phyloP scores from a whole-genome alignment of 2,329 filamentous ascomycete genomes.

The Byssochlamys sp. region DNA sequence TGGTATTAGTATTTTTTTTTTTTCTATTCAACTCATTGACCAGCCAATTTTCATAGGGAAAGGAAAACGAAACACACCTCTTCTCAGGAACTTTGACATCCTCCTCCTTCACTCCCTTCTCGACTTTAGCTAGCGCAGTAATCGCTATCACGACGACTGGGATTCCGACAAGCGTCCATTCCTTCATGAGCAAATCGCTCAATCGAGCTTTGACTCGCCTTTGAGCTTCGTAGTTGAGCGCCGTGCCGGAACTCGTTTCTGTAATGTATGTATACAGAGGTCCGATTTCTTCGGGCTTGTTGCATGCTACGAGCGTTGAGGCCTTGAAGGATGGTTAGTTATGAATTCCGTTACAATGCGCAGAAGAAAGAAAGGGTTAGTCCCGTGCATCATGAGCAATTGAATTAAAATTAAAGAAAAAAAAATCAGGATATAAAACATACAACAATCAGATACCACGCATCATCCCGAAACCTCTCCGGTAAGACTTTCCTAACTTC shows the following conservation, averaged over 20 bases:
- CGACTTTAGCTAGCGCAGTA: constrained; percentile 18
- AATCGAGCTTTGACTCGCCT: constrained; percentile 12
- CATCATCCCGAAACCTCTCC: constrained; percentile 53
- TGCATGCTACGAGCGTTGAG: constrained; percentile 17
- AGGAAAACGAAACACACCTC: constrained; percentile 7
- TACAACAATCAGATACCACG: constrained; percentile 39
- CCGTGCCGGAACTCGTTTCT: constrained; percentile 6
- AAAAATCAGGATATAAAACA: constrained; percentile 17
- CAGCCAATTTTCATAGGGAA: neutral
- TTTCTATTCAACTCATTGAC: neutral
- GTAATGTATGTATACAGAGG: constrained; percentile 19
- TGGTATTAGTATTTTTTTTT: neutral
- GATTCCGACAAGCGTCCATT: constrained; percentile 23
- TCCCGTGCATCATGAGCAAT: no score
- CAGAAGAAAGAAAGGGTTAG: no score
- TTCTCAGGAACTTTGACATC: constrained; percentile 8
- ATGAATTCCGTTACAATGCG: neutral
- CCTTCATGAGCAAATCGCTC: constrained; percentile 23
- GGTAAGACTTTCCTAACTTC: constrained; percentile 15
- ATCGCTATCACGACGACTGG: constrained; percentile 21
- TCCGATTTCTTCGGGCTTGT: constrained; percentile 15
- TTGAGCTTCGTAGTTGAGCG: constrained; percentile 6
- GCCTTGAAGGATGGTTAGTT: constrained; percentile 8
- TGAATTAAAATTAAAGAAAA: constrained; percentile 2
- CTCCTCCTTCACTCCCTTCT: constrained; percentile 12